Evolutionary conservation across 148 eudicot species (phyloP), one percentile per base, ranked within the genome.

Genomic region (Diospyros kaki): DNA sequence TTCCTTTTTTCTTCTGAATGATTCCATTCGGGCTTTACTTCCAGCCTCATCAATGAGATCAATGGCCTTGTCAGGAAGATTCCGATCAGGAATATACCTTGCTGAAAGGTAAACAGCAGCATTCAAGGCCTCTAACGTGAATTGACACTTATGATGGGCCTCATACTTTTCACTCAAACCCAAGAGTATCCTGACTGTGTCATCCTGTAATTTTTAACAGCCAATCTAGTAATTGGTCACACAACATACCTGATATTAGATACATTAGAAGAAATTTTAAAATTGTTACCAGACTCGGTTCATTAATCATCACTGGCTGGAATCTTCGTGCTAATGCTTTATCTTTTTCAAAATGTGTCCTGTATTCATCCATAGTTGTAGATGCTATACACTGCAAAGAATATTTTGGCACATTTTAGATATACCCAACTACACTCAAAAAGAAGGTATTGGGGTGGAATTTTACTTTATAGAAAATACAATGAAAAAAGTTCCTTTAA

Each of bases 11-110:
- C 73, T 79, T 66, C 73, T 85, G 56, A 62, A 83, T 39, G 82
- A 70, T 64, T 83, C 85, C 86, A 85, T 85, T 58, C 85, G 83
- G 72, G 88, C 84, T 81, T 80, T 85, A 76, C 90, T 87, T 69
- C 90, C 90, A 8, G 90, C 90, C 76, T 87, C 90, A n/a, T 87
- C 90, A 55, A 87, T 85, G 67, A 87, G 90, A 83, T 87, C 90
- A 77, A 87, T 87, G 46, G 90, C 90, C 81, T 87, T 87, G 80
- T 87, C 90, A 58, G 90, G 90, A 79, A 87, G 88, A 78, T 87
- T 72, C 67, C 90, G 76, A 72, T 87, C 90, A 40, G 90, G 85
- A 74, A 87, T 87, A 73, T 84, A 87, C 79, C 86, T 85, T 40
- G 83, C 81, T 18, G 90, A 84, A 17, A 87, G 79, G 55, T 85